phyloP scores from a whole-genome alignment of 1,284 basidiomycete species.

The Mycena citricolor region DNA sequence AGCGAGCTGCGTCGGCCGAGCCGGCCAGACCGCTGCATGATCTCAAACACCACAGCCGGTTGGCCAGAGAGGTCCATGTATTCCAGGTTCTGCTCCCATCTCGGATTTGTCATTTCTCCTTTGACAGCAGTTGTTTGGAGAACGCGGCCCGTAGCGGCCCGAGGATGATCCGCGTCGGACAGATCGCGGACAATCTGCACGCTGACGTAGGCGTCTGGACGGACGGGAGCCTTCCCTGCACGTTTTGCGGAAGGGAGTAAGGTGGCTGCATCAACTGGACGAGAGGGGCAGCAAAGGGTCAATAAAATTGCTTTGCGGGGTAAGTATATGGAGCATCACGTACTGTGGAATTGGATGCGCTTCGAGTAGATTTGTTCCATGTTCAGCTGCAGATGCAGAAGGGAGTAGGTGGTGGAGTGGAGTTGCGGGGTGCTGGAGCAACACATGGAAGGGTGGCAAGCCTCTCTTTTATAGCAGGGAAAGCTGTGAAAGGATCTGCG shows the following conservation, averaged over 20 bases:
- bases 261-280: constrained; percentile 19
- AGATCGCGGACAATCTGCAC: no score
- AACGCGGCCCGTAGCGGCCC: constrained; percentile 7
- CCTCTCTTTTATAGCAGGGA: no score
- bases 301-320: background rate
- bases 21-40: constrained; percentile 17
- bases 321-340: no score
- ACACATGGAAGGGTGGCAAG: background rate
- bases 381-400: constrained; percentile 3
- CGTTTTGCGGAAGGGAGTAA: constrained; percentile 10
- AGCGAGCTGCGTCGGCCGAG: constrained; percentile 9
- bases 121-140: constrained; percentile 15
- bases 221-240: constrained; percentile 7
- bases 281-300: background rate
- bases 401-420: background rate
- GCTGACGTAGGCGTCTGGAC: constrained; percentile 18
- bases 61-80: constrained; percentile 3
- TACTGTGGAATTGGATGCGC: constrained; percentile 24
- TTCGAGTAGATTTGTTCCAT: constrained; percentile 10
- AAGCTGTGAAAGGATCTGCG: no score
- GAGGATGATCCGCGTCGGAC: no score
- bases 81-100: constrained; percentile 21
- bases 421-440: background rate
- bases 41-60: constrained; percentile 20
- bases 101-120: constrained; percentile 14